Base-by-base conservation (phyloP, 371 early-diverging fungal genomes). In the Batkoa obscura region DNA sequence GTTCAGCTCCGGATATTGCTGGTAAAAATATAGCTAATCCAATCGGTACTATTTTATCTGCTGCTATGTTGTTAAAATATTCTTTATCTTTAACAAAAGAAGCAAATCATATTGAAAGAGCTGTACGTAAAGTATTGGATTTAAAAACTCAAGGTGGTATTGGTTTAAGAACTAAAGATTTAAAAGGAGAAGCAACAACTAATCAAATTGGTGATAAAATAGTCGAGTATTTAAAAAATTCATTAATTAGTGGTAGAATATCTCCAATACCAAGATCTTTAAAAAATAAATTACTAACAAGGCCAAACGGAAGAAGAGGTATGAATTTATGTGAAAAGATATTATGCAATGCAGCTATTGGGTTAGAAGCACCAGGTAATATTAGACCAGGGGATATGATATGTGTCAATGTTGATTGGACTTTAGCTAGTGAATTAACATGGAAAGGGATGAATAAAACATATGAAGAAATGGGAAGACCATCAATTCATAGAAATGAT, bases 1-100 rank as follows among this genome's bases (percentile, higher is more conserved):
- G 97, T 37, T 89, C 89, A 33, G 95, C 97, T 1, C 97, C 97
- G 41, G 97, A 96, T 68, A 93, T 96, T 72, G 94, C 97, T 39
- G 95, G 95, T 42, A 78, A 91, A 69, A 82, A 81, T 43, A 80
- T 92, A 59, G 93, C 93, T 55, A 97, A 97, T 71, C 98, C 98
- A 8, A 80, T 94, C 37, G 98, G 93, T 45, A 91, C 96, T 55
- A 97, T 97, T 62, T 82, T 95, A 50, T 85, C 86, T 62, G 88
- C 80, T 43, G 95, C 98, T 36, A 76, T 97, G 80, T 67, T 97
- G 71, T 73, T 95, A 60, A 81, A 86, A 59, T 94, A 93, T 75
- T 93, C 95, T 23, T 79, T 97, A 60, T 81, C 80, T 45, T 69
- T 90, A 68, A 84, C 85, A 59, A 65, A 72, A 54, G 94, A 93